These are phyloP conservation scores for Cucumis hystrix DNA, from an alignment of 306 rosid genomes.

Conservation along the genomic window DNA sequence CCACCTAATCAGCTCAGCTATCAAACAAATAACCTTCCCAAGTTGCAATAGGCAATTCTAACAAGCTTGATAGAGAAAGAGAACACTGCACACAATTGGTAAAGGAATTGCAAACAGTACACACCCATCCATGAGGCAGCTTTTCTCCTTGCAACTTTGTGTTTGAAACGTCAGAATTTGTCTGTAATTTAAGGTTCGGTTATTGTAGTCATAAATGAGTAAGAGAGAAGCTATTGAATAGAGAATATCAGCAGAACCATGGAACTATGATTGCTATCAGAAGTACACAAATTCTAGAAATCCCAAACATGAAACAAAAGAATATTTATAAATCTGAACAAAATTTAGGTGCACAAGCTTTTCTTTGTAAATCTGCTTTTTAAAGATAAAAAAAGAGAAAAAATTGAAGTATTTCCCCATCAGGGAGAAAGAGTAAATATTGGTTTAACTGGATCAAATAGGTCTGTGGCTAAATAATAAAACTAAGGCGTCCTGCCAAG, in stretches of 20 bases:
- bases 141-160: constrained; percentile 26
- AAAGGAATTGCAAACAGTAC: constrained; percentile 14
- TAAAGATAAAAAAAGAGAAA: not conserved
- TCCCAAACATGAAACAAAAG: not conserved
- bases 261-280: not conserved
- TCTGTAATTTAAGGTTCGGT: constrained; percentile 36
- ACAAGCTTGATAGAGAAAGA: not conserved
- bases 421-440: not conserved
- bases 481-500: not conserved
- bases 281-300: not conserved
- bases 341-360: not conserved
- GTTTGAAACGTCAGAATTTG: constrained; percentile 22
- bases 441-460: not conserved
- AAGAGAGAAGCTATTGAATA: constrained; percentile 7
- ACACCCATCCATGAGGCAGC: constrained; percentile 74
- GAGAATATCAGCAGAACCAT: not conserved
- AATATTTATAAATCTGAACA: not conserved
- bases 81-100: not conserved
- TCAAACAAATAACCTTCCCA: not conserved
- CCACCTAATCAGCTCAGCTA: not conserved
- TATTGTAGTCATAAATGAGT: constrained; percentile 6
- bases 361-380: not conserved
- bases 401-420: not conserved
- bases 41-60: not conserved
- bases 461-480: not conserved